A percentile compares a stretch with the other conserved stretches of the same genome.
Conservation (phyloP, 768 basidiomycete genomes). For the Rhizopogon vinicolor region DNA sequence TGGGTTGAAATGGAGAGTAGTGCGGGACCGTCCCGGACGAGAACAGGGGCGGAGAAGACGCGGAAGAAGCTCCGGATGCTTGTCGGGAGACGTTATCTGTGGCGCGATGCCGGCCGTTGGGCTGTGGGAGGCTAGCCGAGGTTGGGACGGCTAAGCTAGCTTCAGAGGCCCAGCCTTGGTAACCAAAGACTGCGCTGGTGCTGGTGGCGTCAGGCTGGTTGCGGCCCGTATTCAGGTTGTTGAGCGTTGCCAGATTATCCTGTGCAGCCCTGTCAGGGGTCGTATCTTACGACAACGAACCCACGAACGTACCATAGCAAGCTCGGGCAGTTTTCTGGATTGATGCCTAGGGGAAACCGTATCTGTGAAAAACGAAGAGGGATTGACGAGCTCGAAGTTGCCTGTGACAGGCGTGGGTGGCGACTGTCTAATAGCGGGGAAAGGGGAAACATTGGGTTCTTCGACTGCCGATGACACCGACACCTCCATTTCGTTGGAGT, state of each 20-base stretch:
- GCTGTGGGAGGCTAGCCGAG: not conserved
- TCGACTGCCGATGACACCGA: slow-evolving; percentile 10
- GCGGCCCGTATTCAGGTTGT: slow-evolving; percentile 19
- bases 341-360: slow-evolving; percentile 16
- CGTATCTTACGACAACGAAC: not conserved
- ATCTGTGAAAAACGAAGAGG: slow-evolving; percentile 20
- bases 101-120: slow-evolving; percentile 19
- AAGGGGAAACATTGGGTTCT: slow-evolving; percentile 10
- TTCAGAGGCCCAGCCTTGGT: slow-evolving; percentile 29
- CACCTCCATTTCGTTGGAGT: not conserved
- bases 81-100: slow-evolving; percentile 26
- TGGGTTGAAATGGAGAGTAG: slow-evolving; percentile 17
- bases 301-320: slow-evolving; percentile 23
- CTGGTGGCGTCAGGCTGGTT: slow-evolving; percentile 10
- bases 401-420: slow-evolving; percentile 2
- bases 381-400: slow-evolving; percentile 17
- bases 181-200: slow-evolving; percentile 11
- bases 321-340: slow-evolving; percentile 23
- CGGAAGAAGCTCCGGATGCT: slow-evolving; percentile 18
- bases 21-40: slow-evolving; percentile 18
- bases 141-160: slow-evolving; percentile 15
- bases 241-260: slow-evolving; percentile 26
- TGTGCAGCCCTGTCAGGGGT: slow-evolving; percentile 1
- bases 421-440: not conserved
- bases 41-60: slow-evolving; percentile 15